These are phyloP conservation scores for Brasenia schreberi DNA, from an alignment of 164 flowering plant species.

Conservation along the genomic window DNA sequence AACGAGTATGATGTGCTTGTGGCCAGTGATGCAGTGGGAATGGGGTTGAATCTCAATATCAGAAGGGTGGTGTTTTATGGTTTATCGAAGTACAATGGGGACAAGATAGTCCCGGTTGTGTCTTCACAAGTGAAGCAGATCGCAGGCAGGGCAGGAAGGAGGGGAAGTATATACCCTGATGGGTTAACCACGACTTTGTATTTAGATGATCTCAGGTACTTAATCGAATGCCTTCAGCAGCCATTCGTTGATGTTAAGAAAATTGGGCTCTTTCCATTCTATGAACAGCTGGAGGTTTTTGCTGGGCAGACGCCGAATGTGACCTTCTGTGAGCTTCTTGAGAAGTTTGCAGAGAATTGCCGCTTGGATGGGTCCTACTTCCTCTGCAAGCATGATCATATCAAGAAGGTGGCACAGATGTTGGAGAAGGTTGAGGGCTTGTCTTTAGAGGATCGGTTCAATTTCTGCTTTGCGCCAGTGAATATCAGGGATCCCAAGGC, in stretches of 20 bases:
- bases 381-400: slow-evolving; percentile 54
- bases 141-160: slow-evolving; percentile 95
- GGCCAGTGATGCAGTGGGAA: slow-evolving; percentile 97
- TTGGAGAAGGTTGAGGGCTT: slow-evolving; percentile 67
- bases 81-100: slow-evolving; percentile 86
- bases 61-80: slow-evolving; percentile 72
- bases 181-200: slow-evolving; percentile 78
- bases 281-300: slow-evolving; percentile 85
- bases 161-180: slow-evolving; percentile 88
- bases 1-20: slow-evolving; percentile 85
- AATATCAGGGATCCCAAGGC: slow-evolving; percentile 90
- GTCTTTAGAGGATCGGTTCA: slow-evolving; percentile 79
- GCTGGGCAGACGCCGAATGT: slow-evolving; percentile 49
- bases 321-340: slow-evolving; percentile 60
- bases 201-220: slow-evolving; percentile 59
- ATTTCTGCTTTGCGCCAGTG: slow-evolving; percentile 95
- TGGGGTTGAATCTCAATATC: slow-evolving; percentile 93
- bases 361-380: slow-evolving; percentile 85
- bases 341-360: slow-evolving; percentile 67
- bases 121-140: slow-evolving; percentile 91
- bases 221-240: slow-evolving; percentile 73
- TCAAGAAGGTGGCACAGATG: slow-evolving; percentile 84
- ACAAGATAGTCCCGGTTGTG: slow-evolving; percentile 69
- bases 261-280: slow-evolving; percentile 88
- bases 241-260: slow-evolving; percentile 68